These are phyloP conservation scores for Bryoglossum gracile DNA, from an alignment of 495 filamentous ascomycete genomes.

Conservation along the genomic window DNA sequence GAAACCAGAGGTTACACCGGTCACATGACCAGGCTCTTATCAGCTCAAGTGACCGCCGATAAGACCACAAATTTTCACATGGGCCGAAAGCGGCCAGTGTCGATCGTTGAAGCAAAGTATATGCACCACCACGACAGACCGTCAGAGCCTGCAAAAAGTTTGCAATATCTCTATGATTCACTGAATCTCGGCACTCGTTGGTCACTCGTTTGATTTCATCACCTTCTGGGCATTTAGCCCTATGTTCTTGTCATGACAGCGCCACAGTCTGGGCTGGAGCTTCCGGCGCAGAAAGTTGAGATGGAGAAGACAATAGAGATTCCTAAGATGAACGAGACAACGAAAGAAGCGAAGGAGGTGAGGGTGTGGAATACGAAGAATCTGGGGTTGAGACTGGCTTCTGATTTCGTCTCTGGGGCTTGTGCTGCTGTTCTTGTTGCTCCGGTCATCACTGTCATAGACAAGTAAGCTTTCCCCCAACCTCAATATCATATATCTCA, in stretches of 20 bases:
- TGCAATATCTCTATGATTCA: neutral
- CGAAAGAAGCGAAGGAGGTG: constrained; percentile 5
- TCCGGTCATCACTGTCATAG: constrained; percentile 84
- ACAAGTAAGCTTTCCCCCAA: constrained; percentile 56
- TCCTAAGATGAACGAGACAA: constrained; percentile 2
- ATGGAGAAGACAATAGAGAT: neutral
- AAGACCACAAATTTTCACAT: neutral
- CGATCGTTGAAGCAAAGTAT: neutral
- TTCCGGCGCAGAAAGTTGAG: neutral
- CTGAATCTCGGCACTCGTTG: neutral
- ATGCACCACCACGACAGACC: neutral
- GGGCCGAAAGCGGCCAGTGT: neutral
- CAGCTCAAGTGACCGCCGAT: neutral
- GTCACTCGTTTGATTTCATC: neutral
- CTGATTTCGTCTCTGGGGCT: constrained; percentile 68
- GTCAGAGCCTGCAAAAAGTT: neutral
- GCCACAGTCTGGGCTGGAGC: constrained; percentile 2
- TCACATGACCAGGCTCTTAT: neutral
- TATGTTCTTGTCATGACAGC: neutral
- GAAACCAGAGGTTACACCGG: no score
- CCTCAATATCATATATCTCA: constrained; percentile 13
- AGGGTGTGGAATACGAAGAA: constrained; percentile 71
- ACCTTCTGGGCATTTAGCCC: neutral
- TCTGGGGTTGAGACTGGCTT: constrained; percentile 56
- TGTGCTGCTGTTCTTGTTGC: constrained; percentile 77